Evolutionary conservation across 495 filamentous ascomycete species (phyloP).

Genomic region (Umbilicaria muhlenbergii): DNA sequence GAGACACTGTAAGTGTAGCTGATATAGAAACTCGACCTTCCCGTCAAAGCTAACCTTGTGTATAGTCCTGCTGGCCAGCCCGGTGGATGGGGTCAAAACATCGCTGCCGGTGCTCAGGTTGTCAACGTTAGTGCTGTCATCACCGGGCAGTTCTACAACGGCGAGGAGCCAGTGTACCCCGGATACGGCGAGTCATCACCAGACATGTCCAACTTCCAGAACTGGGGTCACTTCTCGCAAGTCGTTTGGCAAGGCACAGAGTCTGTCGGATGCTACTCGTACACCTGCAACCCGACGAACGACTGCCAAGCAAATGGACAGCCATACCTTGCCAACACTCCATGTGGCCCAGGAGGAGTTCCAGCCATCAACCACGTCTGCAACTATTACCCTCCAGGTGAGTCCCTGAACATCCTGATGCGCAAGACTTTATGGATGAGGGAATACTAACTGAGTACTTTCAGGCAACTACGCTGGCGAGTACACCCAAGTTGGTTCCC

Average conservation of each 20-base stretch:
- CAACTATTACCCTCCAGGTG: slow-evolving; percentile 69
- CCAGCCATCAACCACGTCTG: slow-evolving; percentile 60
- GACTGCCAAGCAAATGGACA: slow-evolving; percentile 7
- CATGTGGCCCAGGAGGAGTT: slow-evolving; percentile 31
- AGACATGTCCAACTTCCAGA: slow-evolving; percentile 44
- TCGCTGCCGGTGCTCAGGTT: slow-evolving; percentile 31
- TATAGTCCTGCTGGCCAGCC: slow-evolving; percentile 19
- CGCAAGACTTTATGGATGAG: neutral
- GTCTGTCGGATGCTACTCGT: slow-evolving; percentile 57
- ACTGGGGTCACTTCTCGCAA: slow-evolving; percentile 82
- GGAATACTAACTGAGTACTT: neutral
- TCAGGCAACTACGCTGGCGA: slow-evolving; percentile 9
- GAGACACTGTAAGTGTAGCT: slow-evolving; percentile 55
- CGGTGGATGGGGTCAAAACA: slow-evolving; percentile 73
- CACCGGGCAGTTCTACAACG: slow-evolving; percentile 72
- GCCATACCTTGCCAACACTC: slow-evolving; percentile 26
- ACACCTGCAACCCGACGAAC: slow-evolving; percentile 28
- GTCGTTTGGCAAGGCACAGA: slow-evolving; percentile 67
- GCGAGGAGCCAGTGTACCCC: slow-evolving; percentile 42
- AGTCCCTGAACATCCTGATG: slow-evolving; percentile 1
- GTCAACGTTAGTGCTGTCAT: slow-evolving; percentile 45
- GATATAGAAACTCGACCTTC: neutral
- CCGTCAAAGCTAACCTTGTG: neutral
- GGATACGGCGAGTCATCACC: slow-evolving; percentile 29
- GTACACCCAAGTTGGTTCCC: slow-evolving; percentile 5